Evolutionary conservation across 345 rosid species (phyloP).

Genomic region (Streptanthus diversifolius): DNA sequence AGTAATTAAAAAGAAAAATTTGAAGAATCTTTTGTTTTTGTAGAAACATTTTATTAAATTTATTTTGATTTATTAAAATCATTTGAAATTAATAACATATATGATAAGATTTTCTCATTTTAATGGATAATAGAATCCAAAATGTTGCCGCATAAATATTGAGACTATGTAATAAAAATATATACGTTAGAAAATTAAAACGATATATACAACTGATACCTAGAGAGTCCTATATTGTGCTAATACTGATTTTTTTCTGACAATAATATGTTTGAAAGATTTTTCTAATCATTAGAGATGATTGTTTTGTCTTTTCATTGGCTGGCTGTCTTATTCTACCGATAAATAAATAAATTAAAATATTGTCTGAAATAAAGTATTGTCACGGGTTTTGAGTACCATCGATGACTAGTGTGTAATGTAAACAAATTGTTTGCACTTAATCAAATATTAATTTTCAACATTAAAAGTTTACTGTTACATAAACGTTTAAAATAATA

Average conservation of each 20-base stretch:
- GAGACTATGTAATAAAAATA: too few species aligned
- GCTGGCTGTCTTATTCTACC: conserved; percentile 15
- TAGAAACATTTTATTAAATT: background rate
- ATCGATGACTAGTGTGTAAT: conserved; percentile 20
- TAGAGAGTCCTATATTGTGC: background rate
- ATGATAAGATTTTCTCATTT: too few species aligned
- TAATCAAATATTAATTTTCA: background rate
- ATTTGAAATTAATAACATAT: too few species aligned
- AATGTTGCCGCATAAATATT: too few species aligned
- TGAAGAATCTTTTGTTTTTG: background rate
- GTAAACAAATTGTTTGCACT: conserved; percentile 17
- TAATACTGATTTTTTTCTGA: conserved; percentile 11
- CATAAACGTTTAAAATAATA: background rate
- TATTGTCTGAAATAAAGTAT: background rate
- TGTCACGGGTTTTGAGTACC: conserved; percentile 22
- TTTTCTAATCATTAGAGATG: conserved; percentile 23
- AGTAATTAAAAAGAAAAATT: background rate
- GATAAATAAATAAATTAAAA: background rate
- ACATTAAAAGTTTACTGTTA: background rate
- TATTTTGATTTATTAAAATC: background rate
- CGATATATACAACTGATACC: background rate
- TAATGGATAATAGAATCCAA: too few species aligned
- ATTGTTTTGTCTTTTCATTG: conserved; percentile 12
- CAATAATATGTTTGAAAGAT: too few species aligned
- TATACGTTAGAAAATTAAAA: background rate